Evolutionary conservation across 176 grass and related monocot species (phyloP), one percentile per base, ranked within the genome.

Genomic region (Musa troglodytarum): DNA sequence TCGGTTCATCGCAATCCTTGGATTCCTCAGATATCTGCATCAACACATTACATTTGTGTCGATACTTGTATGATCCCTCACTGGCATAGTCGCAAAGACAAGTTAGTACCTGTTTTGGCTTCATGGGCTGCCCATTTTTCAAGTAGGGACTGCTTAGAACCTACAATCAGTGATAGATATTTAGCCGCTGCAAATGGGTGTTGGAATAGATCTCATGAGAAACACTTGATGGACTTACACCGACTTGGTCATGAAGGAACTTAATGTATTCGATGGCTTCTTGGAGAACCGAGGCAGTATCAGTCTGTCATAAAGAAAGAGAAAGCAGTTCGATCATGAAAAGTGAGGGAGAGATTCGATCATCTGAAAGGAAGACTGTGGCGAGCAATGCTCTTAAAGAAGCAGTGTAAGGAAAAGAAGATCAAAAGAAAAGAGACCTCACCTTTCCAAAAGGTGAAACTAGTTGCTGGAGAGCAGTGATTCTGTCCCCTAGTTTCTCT

Each of bases 361-460:
- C 56, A 68, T 54, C 59, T 76, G 71, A 79, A 76, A 68, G 57
- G 70, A 88, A 83, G 74, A 87, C 82, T 77, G 82, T 71, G 58
- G 58, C 23, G 25, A 50, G 67, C 65, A 84, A 73, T 81, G 63
- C 71, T 82, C 81, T 71, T 84, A 85, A 83, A 79, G 81, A 79
- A 69, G 77, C 28, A 20, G 22, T 59, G 64, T 68, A 75, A 57
- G 74, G 34, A 82, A 52, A 53, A 80, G 76, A 69, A 82, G 83
- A 49, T 2, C 12, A 49, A 49, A 29, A 69, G 29, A 69, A 67
- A 68, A 16, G 26, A 15, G 8, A 69, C 58, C 29, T 90, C n/a
- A 97, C 96, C 96, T 99, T 99, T 89, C 96, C 96, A 82, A 99
- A 99, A 89, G 96, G 96, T 34, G 96, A 89, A 71, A 99, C 96